Evolutionary conservation across 2,329 filamentous ascomycete genomes (phyloP).

Genomic region (Botrytis tulipae): DNA sequence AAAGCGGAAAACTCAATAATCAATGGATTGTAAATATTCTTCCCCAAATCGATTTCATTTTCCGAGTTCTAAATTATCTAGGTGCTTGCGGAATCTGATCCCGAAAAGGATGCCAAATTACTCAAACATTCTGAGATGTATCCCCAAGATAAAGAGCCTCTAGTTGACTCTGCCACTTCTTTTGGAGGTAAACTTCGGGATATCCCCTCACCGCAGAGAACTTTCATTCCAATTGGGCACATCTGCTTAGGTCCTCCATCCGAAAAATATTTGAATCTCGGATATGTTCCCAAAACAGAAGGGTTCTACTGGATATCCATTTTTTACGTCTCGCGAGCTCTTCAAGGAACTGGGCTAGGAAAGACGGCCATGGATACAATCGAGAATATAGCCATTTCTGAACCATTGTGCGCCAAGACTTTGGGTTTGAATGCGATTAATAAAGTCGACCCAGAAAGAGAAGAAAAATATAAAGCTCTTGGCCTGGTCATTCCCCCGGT

Average conservation of each 20-base stretch:
- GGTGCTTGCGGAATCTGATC: constrained; percentile 27
- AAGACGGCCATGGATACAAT: constrained; percentile 30
- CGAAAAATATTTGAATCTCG: constrained; percentile 19
- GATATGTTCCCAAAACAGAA: constrained; percentile 15
- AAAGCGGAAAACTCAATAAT: constrained; percentile 26
- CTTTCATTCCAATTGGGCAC: constrained; percentile 34
- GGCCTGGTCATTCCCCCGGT: constrained; percentile 23
- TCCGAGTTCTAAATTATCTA: constrained; percentile 18
- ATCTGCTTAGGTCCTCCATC: constrained; percentile 28
- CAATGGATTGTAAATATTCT: constrained; percentile 32
- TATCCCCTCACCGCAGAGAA: constrained; percentile 21
- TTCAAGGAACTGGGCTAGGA: constrained; percentile 32
- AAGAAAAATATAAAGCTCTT: constrained; percentile 26
- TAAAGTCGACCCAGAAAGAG: constrained; percentile 22
- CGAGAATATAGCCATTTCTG: constrained; percentile 27
- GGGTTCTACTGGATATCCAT: constrained; percentile 31
- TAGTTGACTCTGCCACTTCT: constrained; percentile 28
- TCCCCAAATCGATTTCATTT: neutral
- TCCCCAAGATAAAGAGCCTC: constrained; percentile 25
- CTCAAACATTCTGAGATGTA: constrained; percentile 25
- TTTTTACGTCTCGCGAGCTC: constrained; percentile 33
- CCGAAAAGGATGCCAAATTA: constrained; percentile 25
- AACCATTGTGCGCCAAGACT: constrained; percentile 30
- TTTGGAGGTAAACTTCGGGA: constrained; percentile 27
- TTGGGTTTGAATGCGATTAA: constrained; percentile 28